Evolutionary conservation across 2,329 filamentous ascomycete genomes (phyloP).

Genomic region (Elsinoe ampelina): DNA sequence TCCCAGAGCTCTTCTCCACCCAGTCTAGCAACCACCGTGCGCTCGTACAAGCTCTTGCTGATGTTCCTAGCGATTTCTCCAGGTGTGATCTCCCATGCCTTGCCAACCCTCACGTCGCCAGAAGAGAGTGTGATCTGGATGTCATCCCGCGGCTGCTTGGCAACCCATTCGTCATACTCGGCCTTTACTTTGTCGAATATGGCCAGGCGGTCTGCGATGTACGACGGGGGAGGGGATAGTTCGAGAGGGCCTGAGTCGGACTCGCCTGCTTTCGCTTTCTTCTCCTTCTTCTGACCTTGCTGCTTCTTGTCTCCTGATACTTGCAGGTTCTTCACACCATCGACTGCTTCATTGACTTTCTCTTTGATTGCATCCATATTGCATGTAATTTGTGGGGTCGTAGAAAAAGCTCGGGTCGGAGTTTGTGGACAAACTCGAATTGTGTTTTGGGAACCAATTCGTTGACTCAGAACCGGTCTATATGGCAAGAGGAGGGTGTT

Average conservation of each 20-base stretch:
- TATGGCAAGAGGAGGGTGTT: not conserved
- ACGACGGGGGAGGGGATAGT: conserved; percentile 54
- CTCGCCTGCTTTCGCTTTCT: conserved; percentile 29
- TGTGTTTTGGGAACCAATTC: not conserved
- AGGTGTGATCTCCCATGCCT: conserved; percentile 86
- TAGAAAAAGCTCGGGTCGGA: not conserved
- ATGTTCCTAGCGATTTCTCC: conserved; percentile 67
- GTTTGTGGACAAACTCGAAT: not conserved
- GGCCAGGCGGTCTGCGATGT: conserved; percentile 72
- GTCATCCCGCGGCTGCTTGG: conserved; percentile 59
- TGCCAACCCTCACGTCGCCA: conserved; percentile 62
- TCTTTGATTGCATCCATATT: conserved; percentile 20
- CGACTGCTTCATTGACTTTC: conserved; percentile 46
- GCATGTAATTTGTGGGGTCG: conserved; percentile 4
- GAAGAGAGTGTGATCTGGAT: conserved; percentile 67
- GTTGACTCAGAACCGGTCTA: not conserved
- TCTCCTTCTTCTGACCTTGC: conserved; percentile 40
- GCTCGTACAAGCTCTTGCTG: conserved; percentile 76
- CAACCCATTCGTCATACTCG: conserved; percentile 67
- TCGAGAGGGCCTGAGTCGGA: conserved; percentile 37
- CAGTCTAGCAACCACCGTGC: conserved; percentile 75
- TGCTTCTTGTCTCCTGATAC: conserved; percentile 31
- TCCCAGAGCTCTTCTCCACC: conserved; percentile 87
- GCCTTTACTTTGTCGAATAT: conserved; percentile 86
- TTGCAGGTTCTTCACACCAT: conserved; percentile 52